Evolutionary conservation across 176 grass and related monocot genomes (phyloP), one percentile per base, ranked within the genome.

Genomic region (Aegilops umbellulata): DNA sequence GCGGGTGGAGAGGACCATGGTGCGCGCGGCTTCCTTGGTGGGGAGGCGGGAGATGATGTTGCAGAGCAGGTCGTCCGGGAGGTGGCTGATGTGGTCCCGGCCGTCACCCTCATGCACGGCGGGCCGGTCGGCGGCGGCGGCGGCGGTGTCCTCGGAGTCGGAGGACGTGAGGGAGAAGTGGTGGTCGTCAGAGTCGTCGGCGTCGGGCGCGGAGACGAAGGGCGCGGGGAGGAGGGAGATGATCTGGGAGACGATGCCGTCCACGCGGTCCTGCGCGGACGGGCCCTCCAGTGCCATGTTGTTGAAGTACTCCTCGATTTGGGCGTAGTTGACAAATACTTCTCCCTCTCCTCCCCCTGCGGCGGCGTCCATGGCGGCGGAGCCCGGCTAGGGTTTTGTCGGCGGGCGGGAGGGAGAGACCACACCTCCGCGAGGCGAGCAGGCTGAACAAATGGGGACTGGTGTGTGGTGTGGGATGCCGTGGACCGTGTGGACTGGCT

Each of bases 81-180:
- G 71, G 41, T 24, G 71, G 71, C 71, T 75, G 71, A 49, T 5
- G 71, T 49, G 71, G 71, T 84, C 87, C 76, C 42, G 67, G 7
- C 69, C 87, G 32, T 73, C 71, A 19, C 8, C 78, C 15, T 41
- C 76, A 44, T 25, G 46, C 60, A n/a, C n/a, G n/a, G 74, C 60
- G 49, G 49, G 4, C 27, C 49, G 0, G 72, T 5, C 31, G 22
- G 38, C 38, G 31, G 2, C 66, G 22, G 0, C 19, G 22, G 38
- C 38, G 31, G 2, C 66, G 22, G 0, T 9, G 1, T 14, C n/a
- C 39, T 7, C n/a, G 1, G n/a, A 44, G 2, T 72, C 69, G n/a
- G 70, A 74, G 70, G 70, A 47, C n/a, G 70, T 74, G 70, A 74
- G 41, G 22, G 57, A 79, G 32, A 79, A 79, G 60, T n/a, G 60